Evolutionary conservation across 148 eudicot species (phyloP).

Genomic region (Chenopodium quinoa): DNA sequence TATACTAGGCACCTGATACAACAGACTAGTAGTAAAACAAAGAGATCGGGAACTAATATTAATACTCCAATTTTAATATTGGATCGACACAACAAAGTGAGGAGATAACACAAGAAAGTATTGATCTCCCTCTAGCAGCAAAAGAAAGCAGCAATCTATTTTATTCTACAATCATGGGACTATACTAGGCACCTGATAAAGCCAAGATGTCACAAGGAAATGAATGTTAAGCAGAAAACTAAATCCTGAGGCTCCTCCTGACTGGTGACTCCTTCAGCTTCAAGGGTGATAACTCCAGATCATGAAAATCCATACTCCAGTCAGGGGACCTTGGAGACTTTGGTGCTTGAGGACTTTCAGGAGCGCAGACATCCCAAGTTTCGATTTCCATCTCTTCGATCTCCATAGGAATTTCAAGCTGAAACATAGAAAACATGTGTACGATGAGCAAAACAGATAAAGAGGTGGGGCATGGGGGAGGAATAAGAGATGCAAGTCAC

Average conservation of each 20-base stretch:
- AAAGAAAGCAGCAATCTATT: neutral
- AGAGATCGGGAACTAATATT: neutral
- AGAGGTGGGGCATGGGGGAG: neutral
- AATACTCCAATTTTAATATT: neutral
- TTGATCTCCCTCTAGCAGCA: constrained; percentile 19
- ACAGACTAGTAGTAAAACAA: neutral
- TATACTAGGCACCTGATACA: no score
- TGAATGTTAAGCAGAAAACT: neutral
- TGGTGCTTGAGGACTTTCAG: constrained; percentile 18
- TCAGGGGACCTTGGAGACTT: constrained; percentile 16
- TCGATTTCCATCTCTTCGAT: constrained; percentile 20
- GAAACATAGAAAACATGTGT: neutral
- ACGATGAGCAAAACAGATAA: neutral
- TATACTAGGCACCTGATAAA: neutral
- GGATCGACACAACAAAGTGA: neutral
- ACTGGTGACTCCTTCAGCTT: constrained; percentile 27
- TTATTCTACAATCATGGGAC: neutral
- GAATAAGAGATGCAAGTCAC: neutral
- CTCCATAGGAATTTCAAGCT: constrained; percentile 10
- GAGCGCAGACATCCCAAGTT: neutral
- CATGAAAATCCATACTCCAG: constrained; percentile 13
- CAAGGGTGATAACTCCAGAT: constrained; percentile 23
- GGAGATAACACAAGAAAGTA: constrained; percentile 29
- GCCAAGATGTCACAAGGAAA: neutral
- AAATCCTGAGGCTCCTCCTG: neutral